Conservation (phyloP, 1,284 basidiomycete species). For the Ceratobasidium sp. region DNA sequence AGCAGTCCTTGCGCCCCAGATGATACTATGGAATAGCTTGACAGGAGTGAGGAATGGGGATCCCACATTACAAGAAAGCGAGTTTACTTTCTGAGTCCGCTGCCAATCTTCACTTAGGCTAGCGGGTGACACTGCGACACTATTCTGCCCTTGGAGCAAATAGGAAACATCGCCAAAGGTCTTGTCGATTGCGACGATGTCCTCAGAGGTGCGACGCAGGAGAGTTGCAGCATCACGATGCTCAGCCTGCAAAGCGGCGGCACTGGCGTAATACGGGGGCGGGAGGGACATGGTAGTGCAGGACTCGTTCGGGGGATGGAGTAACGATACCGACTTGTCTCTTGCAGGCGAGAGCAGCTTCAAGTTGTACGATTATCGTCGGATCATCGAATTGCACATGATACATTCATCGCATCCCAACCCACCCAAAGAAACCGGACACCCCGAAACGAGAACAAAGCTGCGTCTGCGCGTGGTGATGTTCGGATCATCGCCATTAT, state of each 20-base stretch:
- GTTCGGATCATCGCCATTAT: too few species aligned
- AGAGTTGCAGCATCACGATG: neutral
- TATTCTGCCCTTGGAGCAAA: neutral
- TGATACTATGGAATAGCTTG: neutral
- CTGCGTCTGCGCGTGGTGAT: too few species aligned
- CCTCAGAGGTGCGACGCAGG: neutral
- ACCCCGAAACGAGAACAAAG: too few species aligned
- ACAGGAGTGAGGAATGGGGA: neutral
- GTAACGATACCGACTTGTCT: neutral
- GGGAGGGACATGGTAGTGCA: neutral
- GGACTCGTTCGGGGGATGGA: too few species aligned
- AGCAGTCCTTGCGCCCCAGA: neutral
- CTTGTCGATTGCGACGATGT: neutral
- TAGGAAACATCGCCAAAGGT: neutral
- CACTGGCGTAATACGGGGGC: neutral
- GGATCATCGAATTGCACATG: neutral
- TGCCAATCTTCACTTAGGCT: neutral
- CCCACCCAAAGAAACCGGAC: too few species aligned
- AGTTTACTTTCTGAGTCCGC: neutral
- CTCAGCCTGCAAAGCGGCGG: neutral
- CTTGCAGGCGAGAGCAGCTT: neutral
- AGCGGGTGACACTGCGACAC: neutral
- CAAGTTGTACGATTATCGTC: neutral
- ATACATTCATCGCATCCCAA: too few species aligned
- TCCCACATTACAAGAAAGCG: too few species aligned